Base-by-base conservation (phyloP, 768 basidiomycete species). In the Xerocomus spinulosus region DNA sequence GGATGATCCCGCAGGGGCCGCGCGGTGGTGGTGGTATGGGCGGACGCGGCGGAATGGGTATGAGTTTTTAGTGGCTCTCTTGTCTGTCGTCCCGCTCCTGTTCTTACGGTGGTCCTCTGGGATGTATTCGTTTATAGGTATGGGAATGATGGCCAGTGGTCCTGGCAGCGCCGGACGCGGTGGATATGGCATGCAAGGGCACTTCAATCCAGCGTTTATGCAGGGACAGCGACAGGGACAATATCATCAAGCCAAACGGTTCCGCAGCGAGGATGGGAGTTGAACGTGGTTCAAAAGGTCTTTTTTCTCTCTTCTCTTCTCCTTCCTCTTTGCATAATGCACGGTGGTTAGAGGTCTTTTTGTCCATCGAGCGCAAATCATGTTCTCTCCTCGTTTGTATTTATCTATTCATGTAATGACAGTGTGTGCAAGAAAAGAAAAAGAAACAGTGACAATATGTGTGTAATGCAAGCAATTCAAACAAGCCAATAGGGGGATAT, bases 151-250 rank as follows among this genome's bases (percentile, higher is more conserved):
- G 72, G 65, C 69, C 46, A 62, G 67, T 40, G 75, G 68, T 21
- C 42, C 29, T 32, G 74, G 73, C 36, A 39, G 50, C 29, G 18
- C 41, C 33, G 54, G 45, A 45, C 43, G 44, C 66, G 48, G 78
- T 44, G 75, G 75, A 37, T 75, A 73, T 62, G 73, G 70, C 51
- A 71, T 68, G 53, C 74, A 74, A 58, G 83, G 84, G 14, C 83
- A 87, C 68, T 81, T 84, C 71, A 87, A 87, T 62, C 84, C 85
- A 3, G 81, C 83, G 18, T 87, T 88, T 62, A 80, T 83, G 73
- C 76, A 74, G 59, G 70, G 74, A 59, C 70, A 62, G 9, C 67
- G 71, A 47, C 71, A 69, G 13, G 74, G 72, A 18, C 68, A 69
- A 49, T 70, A 66, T 51, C 69, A 63, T 33, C 73, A 72, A 25